Conservation (phyloP, 164 flowering plant genomes). For the Tinospora cordifolia region DNA sequence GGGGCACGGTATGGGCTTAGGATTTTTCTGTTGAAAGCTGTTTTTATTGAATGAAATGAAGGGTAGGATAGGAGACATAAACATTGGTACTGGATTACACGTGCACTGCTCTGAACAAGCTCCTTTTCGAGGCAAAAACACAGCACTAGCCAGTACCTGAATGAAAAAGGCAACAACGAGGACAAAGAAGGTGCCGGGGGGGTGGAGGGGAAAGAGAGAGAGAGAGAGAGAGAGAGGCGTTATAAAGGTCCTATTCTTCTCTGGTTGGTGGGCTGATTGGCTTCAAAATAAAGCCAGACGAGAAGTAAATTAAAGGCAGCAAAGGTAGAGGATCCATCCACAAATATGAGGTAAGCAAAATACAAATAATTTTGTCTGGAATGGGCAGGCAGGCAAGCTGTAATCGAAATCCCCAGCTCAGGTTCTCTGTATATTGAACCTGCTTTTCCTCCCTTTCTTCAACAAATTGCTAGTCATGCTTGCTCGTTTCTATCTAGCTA, state of each 20-base stretch:
- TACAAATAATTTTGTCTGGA: constrained; percentile 9
- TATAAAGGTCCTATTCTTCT: constrained; percentile 8
- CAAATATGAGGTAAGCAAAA: constrained; percentile 13
- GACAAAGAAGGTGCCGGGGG: neutral
- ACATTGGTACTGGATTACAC: constrained; percentile 49
- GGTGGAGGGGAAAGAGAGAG: neutral
- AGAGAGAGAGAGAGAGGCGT: constrained; percentile 2
- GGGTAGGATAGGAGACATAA: constrained; percentile 22
- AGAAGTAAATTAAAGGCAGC: constrained; percentile 3
- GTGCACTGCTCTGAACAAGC: constrained; percentile 61
- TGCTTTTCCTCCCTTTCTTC: neutral
- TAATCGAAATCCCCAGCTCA: constrained; percentile 12
- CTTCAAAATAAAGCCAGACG: constrained; percentile 1
- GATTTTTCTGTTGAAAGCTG: constrained; percentile 11
- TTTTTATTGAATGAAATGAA: neutral
- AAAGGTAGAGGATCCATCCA: neutral
- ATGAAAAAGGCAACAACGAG: constrained; percentile 18
- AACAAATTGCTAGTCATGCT: neutral
- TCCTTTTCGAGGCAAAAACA: constrained; percentile 49
- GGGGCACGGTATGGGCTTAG: constrained; percentile 35
- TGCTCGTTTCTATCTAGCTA: neutral
- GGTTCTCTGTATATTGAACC: constrained; percentile 18
- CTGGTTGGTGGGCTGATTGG: constrained; percentile 7
- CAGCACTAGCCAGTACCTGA: constrained; percentile 15
- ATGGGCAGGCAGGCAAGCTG: constrained; percentile 9